A percentile compares a stretch with the other conserved stretches of the same genome.
phyloP scores from a whole-genome alignment of 2,329 filamentous ascomycete species.

The Hortaea sp. region DNA sequence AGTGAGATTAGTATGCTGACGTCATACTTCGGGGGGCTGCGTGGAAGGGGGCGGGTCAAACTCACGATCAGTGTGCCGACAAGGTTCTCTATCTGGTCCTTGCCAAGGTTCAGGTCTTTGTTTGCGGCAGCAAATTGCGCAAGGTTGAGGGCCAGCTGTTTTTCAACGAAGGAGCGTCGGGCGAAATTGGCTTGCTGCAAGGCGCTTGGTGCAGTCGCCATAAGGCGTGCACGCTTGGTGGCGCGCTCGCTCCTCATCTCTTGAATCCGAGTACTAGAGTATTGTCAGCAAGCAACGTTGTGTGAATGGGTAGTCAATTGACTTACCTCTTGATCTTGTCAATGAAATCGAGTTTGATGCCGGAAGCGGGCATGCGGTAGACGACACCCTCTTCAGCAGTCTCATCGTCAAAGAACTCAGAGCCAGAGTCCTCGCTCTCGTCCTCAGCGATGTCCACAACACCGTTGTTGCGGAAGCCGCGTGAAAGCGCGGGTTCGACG shows the following conservation, averaged over 20 bases:
- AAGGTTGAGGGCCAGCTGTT: constrained; percentile 57
- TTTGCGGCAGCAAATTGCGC: constrained; percentile 46
- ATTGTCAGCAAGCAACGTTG: constrained; percentile 9
- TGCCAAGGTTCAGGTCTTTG: constrained; percentile 38
- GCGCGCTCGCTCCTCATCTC: constrained; percentile 12
- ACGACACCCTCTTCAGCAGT: constrained; percentile 27
- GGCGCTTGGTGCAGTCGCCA: constrained; percentile 4
- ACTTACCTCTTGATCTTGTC: constrained; percentile 44
- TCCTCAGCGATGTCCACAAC: constrained; percentile 36
- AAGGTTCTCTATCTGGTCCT: constrained; percentile 39
- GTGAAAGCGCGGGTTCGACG: constrained; percentile 39
- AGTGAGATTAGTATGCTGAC: constrained; percentile 19
- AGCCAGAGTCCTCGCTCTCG: constrained; percentile 34
- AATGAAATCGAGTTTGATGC: constrained; percentile 51
- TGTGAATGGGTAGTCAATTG: background rate
- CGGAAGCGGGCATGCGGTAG: constrained; percentile 35
- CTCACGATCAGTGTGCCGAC: constrained; percentile 55
- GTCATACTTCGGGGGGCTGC: constrained; percentile 10
- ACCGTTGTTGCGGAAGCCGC: constrained; percentile 50
- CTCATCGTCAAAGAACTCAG: constrained; percentile 35
- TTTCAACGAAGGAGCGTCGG: constrained; percentile 46
- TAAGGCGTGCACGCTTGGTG: background rate
- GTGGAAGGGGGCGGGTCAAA: constrained; percentile 17
- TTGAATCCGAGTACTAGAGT: constrained; percentile 14
- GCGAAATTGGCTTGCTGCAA: constrained; percentile 29